Conservation (phyloP, 495 filamentous ascomycete species). For the Amphirosellinia nigrospora region DNA sequence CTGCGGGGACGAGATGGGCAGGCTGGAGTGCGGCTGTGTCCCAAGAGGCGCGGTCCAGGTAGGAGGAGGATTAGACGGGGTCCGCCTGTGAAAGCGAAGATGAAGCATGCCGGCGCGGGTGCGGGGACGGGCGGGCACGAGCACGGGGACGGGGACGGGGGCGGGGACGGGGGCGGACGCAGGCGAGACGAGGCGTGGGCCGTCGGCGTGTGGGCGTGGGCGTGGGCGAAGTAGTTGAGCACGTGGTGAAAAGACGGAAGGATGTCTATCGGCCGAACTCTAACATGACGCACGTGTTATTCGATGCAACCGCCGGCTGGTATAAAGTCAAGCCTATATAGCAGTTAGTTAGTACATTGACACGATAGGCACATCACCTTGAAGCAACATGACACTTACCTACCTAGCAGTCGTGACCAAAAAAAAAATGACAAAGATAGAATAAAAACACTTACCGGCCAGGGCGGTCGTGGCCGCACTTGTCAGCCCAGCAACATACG, state of each 20-base stretch:
- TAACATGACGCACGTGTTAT: slow-evolving; percentile 3
- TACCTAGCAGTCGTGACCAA: too few relatives aligned
- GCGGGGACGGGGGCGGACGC: too few relatives aligned
- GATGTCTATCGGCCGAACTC: slow-evolving; percentile 9
- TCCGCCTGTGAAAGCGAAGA: slow-evolving; percentile 60
- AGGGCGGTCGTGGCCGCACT: slow-evolving; percentile 13
- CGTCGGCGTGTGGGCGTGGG: background rate
- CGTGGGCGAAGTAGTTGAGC: background rate
- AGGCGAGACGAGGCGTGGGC: background rate
- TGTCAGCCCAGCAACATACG: slow-evolving; percentile 10
- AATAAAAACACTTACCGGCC: too few relatives aligned
- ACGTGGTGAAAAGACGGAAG: background rate
- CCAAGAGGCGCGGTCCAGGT: slow-evolving; percentile 48
- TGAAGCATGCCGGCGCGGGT: slow-evolving; percentile 53
- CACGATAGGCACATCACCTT: background rate
- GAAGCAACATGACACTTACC: slow-evolving; percentile 14
- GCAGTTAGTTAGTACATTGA: background rate
- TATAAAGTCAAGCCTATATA: background rate
- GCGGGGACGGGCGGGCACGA: background rate
- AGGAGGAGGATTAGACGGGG: slow-evolving; percentile 58
- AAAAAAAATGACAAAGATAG: too few relatives aligned
- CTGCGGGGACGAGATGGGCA: slow-evolving; percentile 42
- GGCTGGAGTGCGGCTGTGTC: slow-evolving; percentile 46
- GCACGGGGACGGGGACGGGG: background rate
- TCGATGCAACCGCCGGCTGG: background rate